phyloP scores from a whole-genome alignment of 139 green algal genomes.

The Chlorella sp. region DNA sequence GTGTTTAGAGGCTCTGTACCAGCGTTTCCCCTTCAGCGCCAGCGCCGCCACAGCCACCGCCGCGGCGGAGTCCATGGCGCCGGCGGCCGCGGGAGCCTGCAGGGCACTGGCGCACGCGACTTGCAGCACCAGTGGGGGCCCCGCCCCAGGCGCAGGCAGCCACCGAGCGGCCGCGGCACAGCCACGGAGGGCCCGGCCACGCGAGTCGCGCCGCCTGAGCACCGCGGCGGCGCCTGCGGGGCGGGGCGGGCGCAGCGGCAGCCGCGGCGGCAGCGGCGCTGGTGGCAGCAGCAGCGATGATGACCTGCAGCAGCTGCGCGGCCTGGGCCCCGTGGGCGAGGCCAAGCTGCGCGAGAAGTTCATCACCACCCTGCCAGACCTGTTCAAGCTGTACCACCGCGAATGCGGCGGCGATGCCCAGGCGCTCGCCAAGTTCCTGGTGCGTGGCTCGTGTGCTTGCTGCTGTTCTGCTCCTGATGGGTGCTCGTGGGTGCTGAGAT shows the following conservation, averaged over 20 bases:
- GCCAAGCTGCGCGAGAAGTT: slow-evolving; percentile 41
- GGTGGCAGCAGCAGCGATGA: background rate
- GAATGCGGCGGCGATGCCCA: slow-evolving; percentile 15
- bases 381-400: slow-evolving; percentile 42
- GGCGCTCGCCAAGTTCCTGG: slow-evolving; percentile 48
- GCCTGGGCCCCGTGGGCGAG: slow-evolving; percentile 59
- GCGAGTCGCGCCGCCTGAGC: too few relatives aligned
- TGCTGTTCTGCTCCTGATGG: too few relatives aligned
- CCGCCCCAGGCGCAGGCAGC: background rate
- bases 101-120: too few relatives aligned
- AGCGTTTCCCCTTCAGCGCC: too few relatives aligned
- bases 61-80: too few relatives aligned
- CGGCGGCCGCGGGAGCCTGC: too few relatives aligned
- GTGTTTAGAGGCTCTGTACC: too few relatives aligned
- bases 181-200: too few relatives aligned
- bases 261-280: background rate
- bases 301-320: slow-evolving; percentile 47
- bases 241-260: too few relatives aligned
- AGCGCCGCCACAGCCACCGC: too few relatives aligned
- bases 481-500: too few relatives aligned
- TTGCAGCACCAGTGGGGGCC: background rate
- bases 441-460: background rate
- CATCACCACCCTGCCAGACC: slow-evolving; percentile 50
- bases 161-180: background rate
- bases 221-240: too few relatives aligned